phyloP scores from a whole-genome alignment of 306 rosid genomes.

The Sphenostylis stenocarpa region DNA sequence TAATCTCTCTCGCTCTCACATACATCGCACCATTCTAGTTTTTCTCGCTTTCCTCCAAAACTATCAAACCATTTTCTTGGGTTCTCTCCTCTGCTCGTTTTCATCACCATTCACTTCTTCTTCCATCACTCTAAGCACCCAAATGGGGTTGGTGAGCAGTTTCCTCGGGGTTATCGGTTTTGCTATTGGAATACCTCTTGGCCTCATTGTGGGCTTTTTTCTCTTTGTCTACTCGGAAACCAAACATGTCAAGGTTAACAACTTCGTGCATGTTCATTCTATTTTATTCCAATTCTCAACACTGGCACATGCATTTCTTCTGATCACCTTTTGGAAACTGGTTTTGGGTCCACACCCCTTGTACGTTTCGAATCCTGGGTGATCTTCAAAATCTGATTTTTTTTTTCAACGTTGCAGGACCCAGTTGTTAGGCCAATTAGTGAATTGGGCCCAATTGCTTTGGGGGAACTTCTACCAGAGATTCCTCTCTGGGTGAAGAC shows the following conservation, averaged over 20 bases:
- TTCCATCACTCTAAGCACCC: background rate
- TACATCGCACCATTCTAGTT: background rate
- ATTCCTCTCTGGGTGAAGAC: constrained; percentile 90
- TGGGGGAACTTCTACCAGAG: constrained; percentile 76
- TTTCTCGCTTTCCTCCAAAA: constrained; percentile 23
- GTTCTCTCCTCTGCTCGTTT: background rate
- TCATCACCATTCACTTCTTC: constrained; percentile 13
- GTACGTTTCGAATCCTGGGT: constrained; percentile 13
- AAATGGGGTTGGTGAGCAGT: constrained; percentile 72
- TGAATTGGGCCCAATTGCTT: constrained; percentile 70
- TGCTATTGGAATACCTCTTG: constrained; percentile 78
- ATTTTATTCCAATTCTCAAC: background rate
- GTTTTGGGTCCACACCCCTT: background rate
- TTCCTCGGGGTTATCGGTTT: constrained; percentile 72
- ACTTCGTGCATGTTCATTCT: background rate
- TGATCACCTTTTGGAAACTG: background rate
- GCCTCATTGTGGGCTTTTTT: constrained; percentile 77
- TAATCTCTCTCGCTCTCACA: background rate
- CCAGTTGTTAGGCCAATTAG: constrained; percentile 59
- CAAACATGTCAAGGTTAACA: constrained; percentile 57
- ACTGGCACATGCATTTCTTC: background rate
- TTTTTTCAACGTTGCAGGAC: constrained; percentile 52
- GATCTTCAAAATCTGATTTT: constrained; percentile 33
- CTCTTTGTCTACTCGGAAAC: constrained; percentile 70
- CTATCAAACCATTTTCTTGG: constrained; percentile 12